Evolutionary conservation across 805 yeast species (phyloP), one percentile per base, ranked within the genome.

Genomic region (Lipomyces lipofer): DNA sequence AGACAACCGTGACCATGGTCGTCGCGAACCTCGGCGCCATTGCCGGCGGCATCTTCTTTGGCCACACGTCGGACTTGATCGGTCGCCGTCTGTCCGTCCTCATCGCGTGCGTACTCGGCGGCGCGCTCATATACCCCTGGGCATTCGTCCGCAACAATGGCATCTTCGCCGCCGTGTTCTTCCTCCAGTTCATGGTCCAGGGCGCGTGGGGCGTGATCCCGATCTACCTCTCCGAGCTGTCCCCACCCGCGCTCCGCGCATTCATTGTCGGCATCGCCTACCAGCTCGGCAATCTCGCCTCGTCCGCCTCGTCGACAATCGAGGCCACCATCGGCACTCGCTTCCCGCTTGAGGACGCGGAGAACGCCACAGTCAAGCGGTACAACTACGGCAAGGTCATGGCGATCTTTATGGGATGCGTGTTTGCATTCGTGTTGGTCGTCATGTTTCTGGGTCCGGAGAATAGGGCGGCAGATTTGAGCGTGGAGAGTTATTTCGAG

Each of bases 181-280:
- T 83, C 72, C 65, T 84, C 65, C 86, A 83, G 66, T 78, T 79
- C 64, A 78, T 80, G 51, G 85, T 84, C 4, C 84, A 82, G 73
- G 90, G 89, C 30, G 83, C 83, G 4, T 85, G 88, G 86, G 89
- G 90, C 58, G 80, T 85, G 45, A 75, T 81, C 10, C 88, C 90
- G 15, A 77, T 83, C 40, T 83, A 84, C 68, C 71, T 85, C 38
- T 73, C 83, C 28, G 91, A 85, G 68, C 73, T 85, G 47, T 78
- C 86, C 12, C 85, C 83, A 53, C 83, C 86, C 13, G 79, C 80
- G 33, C 80, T 80, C 67, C 74, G 87, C 64, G 75, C 88, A 0
- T 75, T 84, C 58, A 75, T 83, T 43, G 77, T 78, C 51, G 87
- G 89, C 48, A 68, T 82, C 22, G 76, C 82, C 8, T 85, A 85